phyloP scores from a whole-genome alignment of 305 asterid species.

The Fraxinus velutina region DNA sequence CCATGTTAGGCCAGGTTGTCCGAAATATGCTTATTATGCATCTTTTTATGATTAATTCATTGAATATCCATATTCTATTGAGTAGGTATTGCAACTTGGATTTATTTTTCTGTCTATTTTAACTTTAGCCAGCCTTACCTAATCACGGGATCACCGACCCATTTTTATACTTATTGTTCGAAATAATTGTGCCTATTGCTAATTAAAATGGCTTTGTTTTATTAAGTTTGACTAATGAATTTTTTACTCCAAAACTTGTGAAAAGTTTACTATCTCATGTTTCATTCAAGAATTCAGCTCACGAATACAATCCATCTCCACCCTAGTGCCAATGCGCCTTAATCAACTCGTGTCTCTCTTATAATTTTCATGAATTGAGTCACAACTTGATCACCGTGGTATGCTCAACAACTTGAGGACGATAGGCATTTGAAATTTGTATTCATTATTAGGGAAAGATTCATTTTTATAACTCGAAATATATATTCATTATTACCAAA shows the following conservation, averaged over 20 bases:
- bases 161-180: not conserved
- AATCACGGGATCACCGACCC: not conserved
- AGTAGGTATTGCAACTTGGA: constrained; percentile 32
- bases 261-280: not conserved
- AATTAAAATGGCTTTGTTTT: not conserved
- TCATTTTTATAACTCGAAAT: not conserved
- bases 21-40: constrained; percentile 21
- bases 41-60: constrained; percentile 2
- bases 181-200: not conserved
- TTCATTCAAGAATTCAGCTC: not conserved
- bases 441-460: not conserved
- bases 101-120: constrained; percentile 12
- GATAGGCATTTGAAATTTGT: not conserved
- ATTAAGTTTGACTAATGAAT: not conserved
- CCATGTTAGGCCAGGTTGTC: constrained; percentile 41
- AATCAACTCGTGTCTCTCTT: not conserved
- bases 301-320: not conserved
- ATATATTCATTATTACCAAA: no score
- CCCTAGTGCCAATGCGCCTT: not conserved
- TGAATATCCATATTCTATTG: not conserved
- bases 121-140: constrained; percentile 21
- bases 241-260: not conserved
- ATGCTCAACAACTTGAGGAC: not conserved
- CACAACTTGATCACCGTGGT: not conserved
- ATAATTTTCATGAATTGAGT: not conserved